Percentiles rank a stretch among this genome's conserved stretches.
These are phyloP conservation scores for Rubia yunnanensis DNA, from an alignment of 257 asterid genomes.

Conservation along the genomic window DNA sequence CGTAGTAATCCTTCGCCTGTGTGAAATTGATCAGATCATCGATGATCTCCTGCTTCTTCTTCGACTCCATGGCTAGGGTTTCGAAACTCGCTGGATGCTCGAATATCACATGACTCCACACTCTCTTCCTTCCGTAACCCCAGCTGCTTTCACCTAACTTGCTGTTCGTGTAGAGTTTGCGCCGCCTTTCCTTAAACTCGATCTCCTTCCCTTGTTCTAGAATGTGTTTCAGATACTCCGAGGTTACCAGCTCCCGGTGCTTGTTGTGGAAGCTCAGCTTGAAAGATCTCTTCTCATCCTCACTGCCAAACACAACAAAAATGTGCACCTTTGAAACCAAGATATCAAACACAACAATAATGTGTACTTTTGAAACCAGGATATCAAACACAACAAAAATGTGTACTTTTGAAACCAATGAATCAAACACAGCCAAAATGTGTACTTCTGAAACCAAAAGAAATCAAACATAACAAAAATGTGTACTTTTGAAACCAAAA, in stretches of 20 bases:
- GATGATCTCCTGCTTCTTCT: not conserved
- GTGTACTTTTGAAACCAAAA: too few relatives aligned
- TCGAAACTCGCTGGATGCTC: not conserved
- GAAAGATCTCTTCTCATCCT: not conserved
- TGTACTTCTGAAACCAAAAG: not conserved
- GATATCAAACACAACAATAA: too few relatives aligned
- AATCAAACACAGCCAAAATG: too few relatives aligned
- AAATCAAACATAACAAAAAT: too few relatives aligned
- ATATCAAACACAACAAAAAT: too few relatives aligned
- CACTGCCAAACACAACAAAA: not conserved
- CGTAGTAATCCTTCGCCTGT: not conserved
- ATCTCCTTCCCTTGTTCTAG: not conserved
- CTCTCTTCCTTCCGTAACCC: not conserved
- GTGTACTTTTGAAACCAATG: too few relatives aligned
- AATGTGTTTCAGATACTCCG: not conserved
- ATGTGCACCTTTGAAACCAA: too few relatives aligned
- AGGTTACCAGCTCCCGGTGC: not conserved
- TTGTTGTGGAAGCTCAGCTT: not conserved
- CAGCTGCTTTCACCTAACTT: not conserved
- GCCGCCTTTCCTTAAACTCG: not conserved
- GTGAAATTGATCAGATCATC: not conserved
- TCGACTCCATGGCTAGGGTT: not conserved
- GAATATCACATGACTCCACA: not conserved
- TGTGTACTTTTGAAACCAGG: not conserved
- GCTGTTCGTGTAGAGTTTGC: not conserved